Base-by-base conservation (phyloP, 1,139 yeast species). In the Suhomyces panamericanus region DNA sequence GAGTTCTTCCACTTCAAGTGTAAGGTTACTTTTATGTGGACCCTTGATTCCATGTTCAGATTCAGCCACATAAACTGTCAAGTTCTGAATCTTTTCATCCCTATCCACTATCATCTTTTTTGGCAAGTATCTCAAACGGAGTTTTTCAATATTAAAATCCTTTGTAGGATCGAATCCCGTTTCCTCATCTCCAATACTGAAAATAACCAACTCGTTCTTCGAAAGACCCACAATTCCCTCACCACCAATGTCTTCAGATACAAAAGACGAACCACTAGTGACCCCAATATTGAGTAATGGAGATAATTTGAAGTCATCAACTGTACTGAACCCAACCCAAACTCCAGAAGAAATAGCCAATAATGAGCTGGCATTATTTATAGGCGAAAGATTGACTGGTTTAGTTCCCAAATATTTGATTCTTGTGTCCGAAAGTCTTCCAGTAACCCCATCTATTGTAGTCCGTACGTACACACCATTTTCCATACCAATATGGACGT, bases 381-480 rank as follows among this genome's bases (percentile, higher is more conserved):
- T 60, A 6, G 55, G 48, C n/a, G 78, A 70, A 20, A 89, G 65
- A 8, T 58, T 56, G 1, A 90, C 85, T 0, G 87, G 80, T 32
- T 73, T 72, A 0, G 86, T 75, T 0, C 96, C 98, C 42, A 87
- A 66, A 58, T 83, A 89, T 58, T 86, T 83, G n/a, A 81, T 79
- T 52, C 87, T 71, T 0, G 91, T 80, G 50, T 85, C 85, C 0
- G 80, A 70, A 12, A 91, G 64, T 40, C 78, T 77, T 0, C 96
- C 97, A 3, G 84, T 72, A 3, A 70, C 59, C 1, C 65, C 62
- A 55, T 86, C 88, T 28, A 89, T 56, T 7, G 69, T 68, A 0
- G 89, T 79, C 27, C 84, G 70, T 3, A 85, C 83, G 64, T 86
- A 88, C 1, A 90, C 80, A 29, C 99, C 99, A 60, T 83, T 88